phyloP scores from a whole-genome alignment of 148 eudicot genomes.

The Polygonum aviculare region DNA sequence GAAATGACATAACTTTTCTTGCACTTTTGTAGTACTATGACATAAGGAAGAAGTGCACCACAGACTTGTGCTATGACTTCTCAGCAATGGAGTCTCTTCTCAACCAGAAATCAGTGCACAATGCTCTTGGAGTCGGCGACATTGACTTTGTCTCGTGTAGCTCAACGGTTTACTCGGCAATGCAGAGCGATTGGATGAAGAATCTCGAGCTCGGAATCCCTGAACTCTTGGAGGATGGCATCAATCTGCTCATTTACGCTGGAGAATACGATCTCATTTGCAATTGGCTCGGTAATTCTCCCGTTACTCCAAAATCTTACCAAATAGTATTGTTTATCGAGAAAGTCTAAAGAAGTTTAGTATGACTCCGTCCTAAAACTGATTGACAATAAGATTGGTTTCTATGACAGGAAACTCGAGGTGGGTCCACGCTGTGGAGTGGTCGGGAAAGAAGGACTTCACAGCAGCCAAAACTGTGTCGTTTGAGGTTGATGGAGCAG shows the following conservation, averaged over 20 bases:
- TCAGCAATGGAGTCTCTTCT: slow-evolving; percentile 61
- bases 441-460: slow-evolving; percentile 75
- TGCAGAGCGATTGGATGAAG: slow-evolving; percentile 92
- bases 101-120: slow-evolving; percentile 50
- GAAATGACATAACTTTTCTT: not conserved
- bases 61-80: slow-evolving; percentile 88
- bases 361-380: not conserved
- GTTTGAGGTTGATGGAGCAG: slow-evolving; percentile 67
- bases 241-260: slow-evolving; percentile 73
- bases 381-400: not conserved
- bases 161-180: slow-evolving; percentile 64
- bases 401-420: slow-evolving; percentile 62
- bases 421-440: slow-evolving; percentile 89
- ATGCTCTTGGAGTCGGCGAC: slow-evolving; percentile 69
- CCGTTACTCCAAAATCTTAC: not conserved
- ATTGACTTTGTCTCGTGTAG: slow-evolving; percentile 85
- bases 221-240: slow-evolving; percentile 68
- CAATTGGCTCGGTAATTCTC: slow-evolving; percentile 82
- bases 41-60: slow-evolving; percentile 74
- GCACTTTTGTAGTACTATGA: slow-evolving; percentile 64
- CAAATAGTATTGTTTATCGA: not conserved
- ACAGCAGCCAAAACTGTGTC: slow-evolving; percentile 43
- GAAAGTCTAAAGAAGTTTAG: not conserved
- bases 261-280: slow-evolving; percentile 97
- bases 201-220: slow-evolving; percentile 89